A percentile compares a stretch with the other conserved stretches of the same genome.
These are phyloP conservation scores for Thielaviopsis cerberus DNA, from an alignment of 2,329 filamentous ascomycete species.

Conservation along the genomic window DNA sequence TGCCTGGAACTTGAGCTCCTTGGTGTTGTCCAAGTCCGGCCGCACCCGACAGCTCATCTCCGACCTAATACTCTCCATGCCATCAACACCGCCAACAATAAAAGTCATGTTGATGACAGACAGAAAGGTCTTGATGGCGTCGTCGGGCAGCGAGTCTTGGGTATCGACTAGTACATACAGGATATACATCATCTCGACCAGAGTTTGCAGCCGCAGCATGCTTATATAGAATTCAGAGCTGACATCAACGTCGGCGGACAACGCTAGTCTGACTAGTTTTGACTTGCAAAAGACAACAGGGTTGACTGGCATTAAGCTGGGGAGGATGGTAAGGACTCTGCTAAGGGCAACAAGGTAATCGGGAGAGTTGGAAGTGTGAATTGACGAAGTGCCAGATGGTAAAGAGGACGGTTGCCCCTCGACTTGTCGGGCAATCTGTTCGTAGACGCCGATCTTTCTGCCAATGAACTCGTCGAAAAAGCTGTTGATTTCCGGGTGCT, in stretches of 20 bases:
- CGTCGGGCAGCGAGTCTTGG: not conserved
- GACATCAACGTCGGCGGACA: not conserved
- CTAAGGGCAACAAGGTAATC: not conserved
- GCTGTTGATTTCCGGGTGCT: not conserved
- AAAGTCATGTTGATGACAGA: not conserved
- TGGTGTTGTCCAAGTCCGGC: not conserved
- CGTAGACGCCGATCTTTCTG: not conserved
- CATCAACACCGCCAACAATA: not conserved
- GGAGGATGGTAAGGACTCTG: conserved; percentile 2
- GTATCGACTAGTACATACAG: not conserved
- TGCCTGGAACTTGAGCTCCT: not conserved
- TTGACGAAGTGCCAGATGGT: not conserved
- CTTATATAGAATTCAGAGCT: not conserved
- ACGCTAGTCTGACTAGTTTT: conserved; percentile 1
- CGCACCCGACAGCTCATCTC: not conserved
- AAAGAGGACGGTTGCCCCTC: not conserved
- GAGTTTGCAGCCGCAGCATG: not conserved
- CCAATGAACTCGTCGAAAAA: not conserved
- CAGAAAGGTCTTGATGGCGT: not conserved
- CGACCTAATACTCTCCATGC: not conserved
- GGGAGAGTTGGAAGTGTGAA: not conserved
- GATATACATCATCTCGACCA: not conserved
- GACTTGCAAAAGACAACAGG: conserved; percentile 1
- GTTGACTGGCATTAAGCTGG: not conserved
- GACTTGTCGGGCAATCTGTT: not conserved